These are phyloP conservation scores for Adiantum capillusveneris DNA, from an alignment of 75 land plant species.

Conservation along the genomic window DNA sequence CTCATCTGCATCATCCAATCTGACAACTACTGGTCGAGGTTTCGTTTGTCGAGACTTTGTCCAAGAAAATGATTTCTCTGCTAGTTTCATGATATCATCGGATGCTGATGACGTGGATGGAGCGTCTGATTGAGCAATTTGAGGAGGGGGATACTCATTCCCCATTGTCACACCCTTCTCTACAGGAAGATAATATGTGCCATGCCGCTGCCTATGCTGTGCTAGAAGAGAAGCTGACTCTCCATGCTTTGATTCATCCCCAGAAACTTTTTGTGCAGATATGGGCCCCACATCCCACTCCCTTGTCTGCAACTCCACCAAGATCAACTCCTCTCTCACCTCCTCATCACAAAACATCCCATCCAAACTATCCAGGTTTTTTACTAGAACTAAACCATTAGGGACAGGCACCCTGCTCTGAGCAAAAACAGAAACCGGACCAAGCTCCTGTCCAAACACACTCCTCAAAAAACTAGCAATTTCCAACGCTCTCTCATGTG, in stretches of 20 bases:
- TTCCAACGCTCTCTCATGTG: slow-evolving; percentile 12
- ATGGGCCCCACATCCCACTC: slow-evolving; percentile 23
- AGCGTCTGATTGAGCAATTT: slow-evolving; percentile 18
- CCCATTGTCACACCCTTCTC: slow-evolving; percentile 27
- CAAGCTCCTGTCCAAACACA: slow-evolving; percentile 53
- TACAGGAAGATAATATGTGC: slow-evolving; percentile 73
- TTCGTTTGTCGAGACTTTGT: slow-evolving; percentile 48
- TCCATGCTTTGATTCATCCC: slow-evolving; percentile 21
- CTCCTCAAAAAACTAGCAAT: slow-evolving; percentile 25
- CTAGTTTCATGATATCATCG: slow-evolving; percentile 46
- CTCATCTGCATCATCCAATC: slow-evolving; percentile 64
- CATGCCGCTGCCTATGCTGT: slow-evolving; percentile 81
- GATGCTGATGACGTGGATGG: slow-evolving; percentile 17
- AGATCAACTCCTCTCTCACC: neutral
- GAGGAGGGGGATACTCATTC: slow-evolving; percentile 70
- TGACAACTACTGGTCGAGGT: slow-evolving; percentile 72
- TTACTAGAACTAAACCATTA: slow-evolving; percentile 54
- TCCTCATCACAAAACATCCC: slow-evolving; percentile 33
- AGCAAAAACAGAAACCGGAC: slow-evolving; percentile 69
- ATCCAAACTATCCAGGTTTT: slow-evolving; percentile 61
- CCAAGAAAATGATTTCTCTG: slow-evolving; percentile 42
- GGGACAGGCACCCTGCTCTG: slow-evolving; percentile 69
- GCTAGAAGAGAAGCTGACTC: slow-evolving; percentile 64
- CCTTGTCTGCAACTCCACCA: slow-evolving; percentile 18
- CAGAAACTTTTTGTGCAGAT: slow-evolving; percentile 20